Percentiles rank a stretch among this genome's conserved stretches.
Conservation (phyloP, 2,329 filamentous ascomycete species). For the Colletotrichum shisoi region DNA sequence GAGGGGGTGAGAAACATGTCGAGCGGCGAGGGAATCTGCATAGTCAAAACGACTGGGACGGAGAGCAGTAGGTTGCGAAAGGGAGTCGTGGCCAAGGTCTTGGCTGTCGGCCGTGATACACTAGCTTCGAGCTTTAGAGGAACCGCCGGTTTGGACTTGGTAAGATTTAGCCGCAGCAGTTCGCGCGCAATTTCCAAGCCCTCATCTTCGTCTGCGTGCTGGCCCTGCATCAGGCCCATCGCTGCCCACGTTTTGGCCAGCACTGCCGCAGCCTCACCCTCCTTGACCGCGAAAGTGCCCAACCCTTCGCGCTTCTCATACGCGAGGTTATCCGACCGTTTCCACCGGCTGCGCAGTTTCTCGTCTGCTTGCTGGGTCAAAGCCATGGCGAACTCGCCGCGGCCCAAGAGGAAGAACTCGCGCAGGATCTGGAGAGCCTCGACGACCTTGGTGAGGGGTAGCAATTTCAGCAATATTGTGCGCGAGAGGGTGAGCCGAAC, state of each 20-base stretch:
- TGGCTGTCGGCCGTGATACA: constrained; percentile 43
- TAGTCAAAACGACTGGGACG: constrained; percentile 72
- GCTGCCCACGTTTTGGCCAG: constrained; percentile 80
- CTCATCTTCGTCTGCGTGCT: constrained; percentile 79
- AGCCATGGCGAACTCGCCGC: constrained; percentile 90
- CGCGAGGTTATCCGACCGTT: constrained; percentile 65
- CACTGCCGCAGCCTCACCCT: constrained; percentile 82
- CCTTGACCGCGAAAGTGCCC: constrained; percentile 76
- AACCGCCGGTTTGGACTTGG: constrained; percentile 56
- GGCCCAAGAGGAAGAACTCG: constrained; percentile 85
- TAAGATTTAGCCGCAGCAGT: constrained; percentile 72
- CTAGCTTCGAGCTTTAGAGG: constrained; percentile 51
- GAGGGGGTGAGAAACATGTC: constrained; percentile 83
- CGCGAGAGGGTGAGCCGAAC: constrained; percentile 85
- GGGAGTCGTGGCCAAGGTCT: constrained; percentile 58
- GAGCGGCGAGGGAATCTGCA: constrained; percentile 79
- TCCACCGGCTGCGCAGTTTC: constrained; percentile 77
- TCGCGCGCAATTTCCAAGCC: constrained; percentile 83
- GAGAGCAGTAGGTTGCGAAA: constrained; percentile 87
- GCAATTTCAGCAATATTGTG: constrained; percentile 80
- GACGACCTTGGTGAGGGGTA: constrained; percentile 79
- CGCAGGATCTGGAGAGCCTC: constrained; percentile 80
- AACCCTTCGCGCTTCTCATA: constrained; percentile 67
- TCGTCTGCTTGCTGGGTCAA: constrained; percentile 86
- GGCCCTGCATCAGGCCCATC: constrained; percentile 75